Conservation (phyloP, 2,329 filamentous ascomycete species). For the Cladosporium austrohemisphaericum region DNA sequence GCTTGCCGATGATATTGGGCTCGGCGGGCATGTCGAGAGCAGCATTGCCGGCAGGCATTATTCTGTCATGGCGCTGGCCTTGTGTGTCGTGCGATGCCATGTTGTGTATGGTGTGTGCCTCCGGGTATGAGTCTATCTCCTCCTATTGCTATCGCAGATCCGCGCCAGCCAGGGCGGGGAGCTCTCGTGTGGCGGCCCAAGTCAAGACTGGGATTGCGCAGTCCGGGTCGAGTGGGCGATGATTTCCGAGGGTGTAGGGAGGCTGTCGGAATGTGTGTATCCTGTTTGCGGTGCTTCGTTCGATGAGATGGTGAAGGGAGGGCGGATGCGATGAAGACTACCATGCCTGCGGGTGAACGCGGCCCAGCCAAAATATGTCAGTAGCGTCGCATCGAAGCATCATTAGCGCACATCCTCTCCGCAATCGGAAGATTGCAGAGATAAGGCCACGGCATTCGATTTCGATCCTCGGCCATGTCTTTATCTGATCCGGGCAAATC, state of each 20-base stretch:
- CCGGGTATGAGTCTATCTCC: conserved; percentile 17
- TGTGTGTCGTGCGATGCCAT: conserved; percentile 28
- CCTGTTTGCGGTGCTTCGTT: too few relatives aligned
- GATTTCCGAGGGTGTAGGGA: too few relatives aligned
- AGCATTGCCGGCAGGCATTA: conserved; percentile 22
- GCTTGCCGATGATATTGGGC: conserved; percentile 17
- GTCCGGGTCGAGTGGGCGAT: too few relatives aligned
- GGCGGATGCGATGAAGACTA: neutral
- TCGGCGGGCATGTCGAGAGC: conserved; percentile 18
- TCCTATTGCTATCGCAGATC: conserved; percentile 15
- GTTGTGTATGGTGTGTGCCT: too few relatives aligned
- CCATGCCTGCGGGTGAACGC: neutral
- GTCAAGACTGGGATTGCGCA: neutral
- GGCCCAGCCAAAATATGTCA: neutral
- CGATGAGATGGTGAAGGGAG: too few relatives aligned
- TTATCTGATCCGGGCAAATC: too few relatives aligned
- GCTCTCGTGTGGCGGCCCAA: conserved; percentile 11
- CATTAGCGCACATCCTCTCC: conserved; percentile 8
- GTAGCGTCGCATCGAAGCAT: neutral
- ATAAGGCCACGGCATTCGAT: too few relatives aligned
- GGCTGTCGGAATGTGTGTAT: too few relatives aligned
- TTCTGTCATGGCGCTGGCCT: conserved; percentile 39
- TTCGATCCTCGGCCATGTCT: too few relatives aligned
- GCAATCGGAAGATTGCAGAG: conserved; percentile 9
- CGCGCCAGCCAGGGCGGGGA: conserved; percentile 19